These are phyloP conservation scores for Apium graveolens DNA, from an alignment of 129 eudicot species.

Conservation along the genomic window DNA sequence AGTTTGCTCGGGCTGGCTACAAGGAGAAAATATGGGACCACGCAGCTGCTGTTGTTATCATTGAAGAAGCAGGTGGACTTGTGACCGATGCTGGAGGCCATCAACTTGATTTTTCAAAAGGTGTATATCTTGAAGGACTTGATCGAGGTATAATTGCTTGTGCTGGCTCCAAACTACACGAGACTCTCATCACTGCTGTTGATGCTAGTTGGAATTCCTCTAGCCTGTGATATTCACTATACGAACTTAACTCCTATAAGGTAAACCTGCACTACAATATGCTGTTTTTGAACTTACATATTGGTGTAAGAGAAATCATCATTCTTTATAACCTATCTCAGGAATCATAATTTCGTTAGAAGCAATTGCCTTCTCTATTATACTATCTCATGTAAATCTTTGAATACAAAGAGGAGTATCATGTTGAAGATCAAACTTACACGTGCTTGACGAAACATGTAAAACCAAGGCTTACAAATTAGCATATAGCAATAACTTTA, in stretches of 20 bases:
- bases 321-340: not conserved
- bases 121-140: slow-evolving; percentile 64
- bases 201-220: slow-evolving; percentile 98
- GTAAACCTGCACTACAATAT: slow-evolving; percentile 11
- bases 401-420: not conserved
- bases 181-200: slow-evolving; percentile 64
- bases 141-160: slow-evolving; percentile 89
- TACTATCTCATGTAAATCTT: not conserved
- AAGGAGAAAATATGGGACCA: slow-evolving; percentile 98
- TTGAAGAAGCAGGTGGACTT: slow-evolving; percentile 87
- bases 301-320: not conserved
- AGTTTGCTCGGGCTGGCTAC: slow-evolving; percentile 75
- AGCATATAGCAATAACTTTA: not conserved
- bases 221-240: slow-evolving; percentile 38
- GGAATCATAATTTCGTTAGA: not conserved
- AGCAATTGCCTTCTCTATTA: not conserved
- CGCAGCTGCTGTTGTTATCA: slow-evolving; percentile 84
- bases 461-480: not conserved
- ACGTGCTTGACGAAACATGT: not conserved
- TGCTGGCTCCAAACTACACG: slow-evolving; percentile 61
- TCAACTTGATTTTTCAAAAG: slow-evolving; percentile 68
- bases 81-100: slow-evolving; percentile 86
- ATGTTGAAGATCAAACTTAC: not conserved
- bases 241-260: not conserved
- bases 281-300: not conserved